These are phyloP conservation scores for Cyclotella cryptica DNA, from an alignment of 108 stramenopile species.

Conservation along the genomic window DNA sequence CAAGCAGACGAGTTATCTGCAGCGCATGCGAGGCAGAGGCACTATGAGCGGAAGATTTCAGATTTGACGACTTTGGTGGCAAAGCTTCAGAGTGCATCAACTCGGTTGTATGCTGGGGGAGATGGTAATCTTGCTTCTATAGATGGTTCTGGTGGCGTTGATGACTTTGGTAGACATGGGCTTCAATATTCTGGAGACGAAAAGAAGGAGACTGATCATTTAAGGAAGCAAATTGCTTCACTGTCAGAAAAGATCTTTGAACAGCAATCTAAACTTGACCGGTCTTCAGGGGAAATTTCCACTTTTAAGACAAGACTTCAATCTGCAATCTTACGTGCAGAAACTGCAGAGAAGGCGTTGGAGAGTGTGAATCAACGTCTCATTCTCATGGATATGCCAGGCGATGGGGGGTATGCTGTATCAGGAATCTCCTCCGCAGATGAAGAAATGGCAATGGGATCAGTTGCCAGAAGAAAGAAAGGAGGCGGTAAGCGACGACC, in stretches of 20 bases:
- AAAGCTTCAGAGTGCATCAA: conserved; percentile 51
- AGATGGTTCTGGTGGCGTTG: conserved; percentile 2
- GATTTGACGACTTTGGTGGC: conserved; percentile 65
- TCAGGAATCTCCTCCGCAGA: conserved; percentile 49
- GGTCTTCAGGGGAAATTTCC: conserved; percentile 56
- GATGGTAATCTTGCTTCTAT: conserved; percentile 16
- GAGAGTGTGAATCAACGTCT: conserved; percentile 49
- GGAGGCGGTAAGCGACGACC: conserved; percentile 7
- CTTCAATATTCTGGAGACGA: conserved; percentile 54
- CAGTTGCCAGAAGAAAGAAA: conserved; percentile 3
- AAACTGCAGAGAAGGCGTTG: conserved; percentile 66
- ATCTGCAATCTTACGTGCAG: conserved; percentile 62
- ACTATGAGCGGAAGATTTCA: conserved; percentile 74
- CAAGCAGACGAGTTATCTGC: conserved; percentile 69
- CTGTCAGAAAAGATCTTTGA: conserved; percentile 80
- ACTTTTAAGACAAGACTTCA: conserved; percentile 76
- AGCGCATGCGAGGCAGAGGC: conserved; percentile 57
- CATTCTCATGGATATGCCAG: conserved; percentile 34
- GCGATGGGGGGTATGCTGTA: conserved; percentile 21
- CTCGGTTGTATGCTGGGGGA: conserved; percentile 20
- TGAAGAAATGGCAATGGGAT: conserved; percentile 41
- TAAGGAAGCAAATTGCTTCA: conserved; percentile 59
- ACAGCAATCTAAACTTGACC: conserved; percentile 67
- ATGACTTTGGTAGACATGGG: not conserved
- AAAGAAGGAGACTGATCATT: conserved; percentile 50